Evolutionary conservation across 208 protist species (phyloP).

Genomic region (Naegleria gruberi): DNA sequence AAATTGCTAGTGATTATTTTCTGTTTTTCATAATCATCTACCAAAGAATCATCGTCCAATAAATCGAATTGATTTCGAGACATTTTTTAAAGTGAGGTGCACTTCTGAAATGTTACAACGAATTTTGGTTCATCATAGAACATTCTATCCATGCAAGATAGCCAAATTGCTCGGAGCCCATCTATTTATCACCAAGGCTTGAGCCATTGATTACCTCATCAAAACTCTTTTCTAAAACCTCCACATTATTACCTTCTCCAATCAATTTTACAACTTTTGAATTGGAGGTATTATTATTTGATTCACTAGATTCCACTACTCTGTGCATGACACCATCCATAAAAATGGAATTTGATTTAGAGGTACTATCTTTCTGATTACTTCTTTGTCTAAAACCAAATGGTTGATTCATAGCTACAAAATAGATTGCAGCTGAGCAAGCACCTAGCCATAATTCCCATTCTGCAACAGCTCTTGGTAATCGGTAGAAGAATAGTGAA

Average conservation of each 20-base stretch:
- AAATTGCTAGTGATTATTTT: no score
- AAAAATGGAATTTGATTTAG: not conserved
- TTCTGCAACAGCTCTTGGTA: not conserved
- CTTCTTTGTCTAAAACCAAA: not conserved
- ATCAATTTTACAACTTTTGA: not conserved
- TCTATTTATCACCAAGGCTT: no score
- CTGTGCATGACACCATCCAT: not conserved
- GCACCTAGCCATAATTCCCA: not conserved
- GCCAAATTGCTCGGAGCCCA: no score
- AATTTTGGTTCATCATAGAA: no score
- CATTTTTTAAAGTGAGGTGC: no score
- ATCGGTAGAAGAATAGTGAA: not conserved
- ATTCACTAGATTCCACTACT: not conserved
- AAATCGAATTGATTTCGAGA: no score
- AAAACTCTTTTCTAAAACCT: not conserved
- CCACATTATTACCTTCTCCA: not conserved
- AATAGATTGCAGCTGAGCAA: not conserved
- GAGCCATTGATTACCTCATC: not conserved
- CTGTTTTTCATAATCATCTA: no score
- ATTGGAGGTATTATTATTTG: not conserved
- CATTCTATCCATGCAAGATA: no score
- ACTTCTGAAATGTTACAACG: no score
- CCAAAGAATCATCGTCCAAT: no score
- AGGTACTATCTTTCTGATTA: not conserved
- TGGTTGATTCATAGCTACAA: not conserved